Base-by-base conservation (phyloP, 2,329 filamentous ascomycete species). In the Paramyrothecium sp. region DNA sequence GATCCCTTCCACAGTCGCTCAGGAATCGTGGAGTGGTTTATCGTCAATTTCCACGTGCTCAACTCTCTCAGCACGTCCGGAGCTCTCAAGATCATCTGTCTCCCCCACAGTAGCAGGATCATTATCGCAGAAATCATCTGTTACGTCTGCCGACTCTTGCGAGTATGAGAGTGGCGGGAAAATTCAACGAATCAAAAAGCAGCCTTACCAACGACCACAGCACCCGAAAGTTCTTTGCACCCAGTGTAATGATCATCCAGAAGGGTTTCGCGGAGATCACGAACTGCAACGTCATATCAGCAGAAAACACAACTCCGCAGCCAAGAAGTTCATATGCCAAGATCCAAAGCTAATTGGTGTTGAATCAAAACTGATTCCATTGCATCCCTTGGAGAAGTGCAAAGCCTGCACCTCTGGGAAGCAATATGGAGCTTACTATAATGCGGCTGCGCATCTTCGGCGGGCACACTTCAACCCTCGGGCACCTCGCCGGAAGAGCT, bases 191-290 rank as follows among this genome's bases (percentile, higher is more conserved):
- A n/a, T n/a, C n/a, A n/a, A n/a, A n/a, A n/a, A n/a, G n/a, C n/a
- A n/a, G n/a, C n/a, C 58, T n/a, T 82, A 83, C 59, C 75, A 80
- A 52, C 87, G 90, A 17, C 89, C 89, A 23, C 84, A 85, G 65
- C 87, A 90, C 60, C 83, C 85, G 34, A 91, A 90, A 71, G 86
- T 91, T 60, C 84, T 83, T 68, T 96, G 92, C 70, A 70, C 75
- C 2, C 76, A 84, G 58, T 97, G 92, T 75, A 81, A 82, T 54
- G 87, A 91, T 56, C 84, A 90, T 54, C 88, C 88, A 0, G 84
- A 89, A 19, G 92, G 91, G 48, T 96, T 96, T 73, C 87, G 92
- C 34, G 92, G 92, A 55, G 90, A 93, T 22, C 92, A 96, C 69
- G 92, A 97, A 71, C 82, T 91, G 23, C 83, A 86, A 48, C 82